A percentile compares a stretch with the other conserved stretches of the same genome.
These are phyloP conservation scores for Kodamaea sp. DNA, from an alignment of 1,139 yeast species.

Conservation along the genomic window DNA sequence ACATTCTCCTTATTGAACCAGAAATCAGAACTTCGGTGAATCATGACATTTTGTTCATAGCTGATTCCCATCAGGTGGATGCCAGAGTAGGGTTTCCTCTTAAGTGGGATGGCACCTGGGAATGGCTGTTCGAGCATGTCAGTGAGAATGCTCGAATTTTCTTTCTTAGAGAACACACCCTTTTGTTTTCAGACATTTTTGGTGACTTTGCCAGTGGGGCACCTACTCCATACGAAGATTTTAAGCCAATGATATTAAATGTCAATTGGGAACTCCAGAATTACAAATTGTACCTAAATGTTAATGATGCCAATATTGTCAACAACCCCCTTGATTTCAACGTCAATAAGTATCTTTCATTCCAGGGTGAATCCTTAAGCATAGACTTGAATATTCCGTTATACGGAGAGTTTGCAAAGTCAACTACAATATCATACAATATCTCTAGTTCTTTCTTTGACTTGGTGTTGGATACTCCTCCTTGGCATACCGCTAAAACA, in stretches of 20 bases:
- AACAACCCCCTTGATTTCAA: slow-evolving; percentile 83
- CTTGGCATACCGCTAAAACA: slow-evolving; percentile 85
- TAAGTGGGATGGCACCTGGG: slow-evolving; percentile 76
- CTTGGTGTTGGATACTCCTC: slow-evolving; percentile 72
- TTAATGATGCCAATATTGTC: slow-evolving; percentile 84
- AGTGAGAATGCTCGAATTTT: slow-evolving; percentile 61
- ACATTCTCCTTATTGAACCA: slow-evolving; percentile 51
- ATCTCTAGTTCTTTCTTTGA: slow-evolving; percentile 63
- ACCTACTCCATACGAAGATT: slow-evolving; percentile 70
- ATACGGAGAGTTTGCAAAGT: slow-evolving; percentile 57
- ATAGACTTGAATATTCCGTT: slow-evolving; percentile 59
- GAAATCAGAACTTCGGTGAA: slow-evolving; percentile 84
- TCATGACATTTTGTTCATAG: slow-evolving; percentile 74
- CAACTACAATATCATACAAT: slow-evolving; percentile 55
- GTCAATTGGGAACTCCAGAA: slow-evolving; percentile 60
- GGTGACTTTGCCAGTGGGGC: slow-evolving; percentile 79
- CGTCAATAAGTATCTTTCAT: slow-evolving; percentile 74
- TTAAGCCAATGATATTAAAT: slow-evolving; percentile 67
- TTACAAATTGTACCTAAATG: slow-evolving; percentile 68
- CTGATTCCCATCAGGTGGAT: slow-evolving; percentile 57
- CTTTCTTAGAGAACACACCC: slow-evolving; percentile 80
- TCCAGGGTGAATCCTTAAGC: slow-evolving; percentile 64
- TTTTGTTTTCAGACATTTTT: slow-evolving; percentile 70
- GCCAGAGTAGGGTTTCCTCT: slow-evolving; percentile 71
- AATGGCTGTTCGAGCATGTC: slow-evolving; percentile 61